phyloP scores from a whole-genome alignment of 1,284 basidiomycete genomes.

The Ganoderma multipileum region DNA sequence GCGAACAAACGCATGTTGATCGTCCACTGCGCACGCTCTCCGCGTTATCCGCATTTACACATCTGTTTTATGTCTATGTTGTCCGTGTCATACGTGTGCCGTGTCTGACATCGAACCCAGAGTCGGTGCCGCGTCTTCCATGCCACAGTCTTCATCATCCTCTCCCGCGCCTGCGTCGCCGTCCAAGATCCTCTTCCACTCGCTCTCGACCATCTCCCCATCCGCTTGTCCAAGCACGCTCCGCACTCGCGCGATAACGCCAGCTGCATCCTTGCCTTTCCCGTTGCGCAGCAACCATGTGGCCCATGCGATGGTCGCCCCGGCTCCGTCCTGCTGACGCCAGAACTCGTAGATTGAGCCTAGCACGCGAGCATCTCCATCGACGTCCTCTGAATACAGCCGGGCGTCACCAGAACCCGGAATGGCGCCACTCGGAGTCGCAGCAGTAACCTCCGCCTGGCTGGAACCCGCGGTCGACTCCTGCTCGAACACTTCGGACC shows the following conservation, averaged over 20 bases:
- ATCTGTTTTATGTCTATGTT: neutral
- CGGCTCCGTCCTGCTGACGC: constrained; percentile 45
- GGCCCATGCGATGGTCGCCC: constrained; percentile 53
- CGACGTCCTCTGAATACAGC: constrained; percentile 21
- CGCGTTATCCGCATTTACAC: neutral
- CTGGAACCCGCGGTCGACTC: constrained; percentile 29
- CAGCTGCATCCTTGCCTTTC: constrained; percentile 40
- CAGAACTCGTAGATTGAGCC: constrained; percentile 49
- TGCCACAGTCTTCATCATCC: constrained; percentile 17
- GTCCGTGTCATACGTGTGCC: neutral
- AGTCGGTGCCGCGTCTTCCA: constrained; percentile 12
- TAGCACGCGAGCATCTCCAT: constrained; percentile 43
- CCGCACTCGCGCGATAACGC: constrained; percentile 34
- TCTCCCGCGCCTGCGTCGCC: constrained; percentile 14
- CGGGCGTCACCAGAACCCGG: neutral
- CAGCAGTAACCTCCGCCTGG: neutral
- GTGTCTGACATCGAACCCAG: constrained; percentile 7
- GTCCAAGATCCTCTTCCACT: constrained; percentile 36
- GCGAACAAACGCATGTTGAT: constrained; percentile 9
- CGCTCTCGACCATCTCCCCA: constrained; percentile 33
- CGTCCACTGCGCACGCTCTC: neutral
- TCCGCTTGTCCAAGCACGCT: constrained; percentile 28
- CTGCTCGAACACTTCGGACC: constrained; percentile 49
- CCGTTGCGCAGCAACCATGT: constrained; percentile 51
- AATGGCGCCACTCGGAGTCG: neutral